These are phyloP conservation scores for Leccinum sublutescens DNA, from an alignment of 768 basidiomycete species.

Conservation along the genomic window DNA sequence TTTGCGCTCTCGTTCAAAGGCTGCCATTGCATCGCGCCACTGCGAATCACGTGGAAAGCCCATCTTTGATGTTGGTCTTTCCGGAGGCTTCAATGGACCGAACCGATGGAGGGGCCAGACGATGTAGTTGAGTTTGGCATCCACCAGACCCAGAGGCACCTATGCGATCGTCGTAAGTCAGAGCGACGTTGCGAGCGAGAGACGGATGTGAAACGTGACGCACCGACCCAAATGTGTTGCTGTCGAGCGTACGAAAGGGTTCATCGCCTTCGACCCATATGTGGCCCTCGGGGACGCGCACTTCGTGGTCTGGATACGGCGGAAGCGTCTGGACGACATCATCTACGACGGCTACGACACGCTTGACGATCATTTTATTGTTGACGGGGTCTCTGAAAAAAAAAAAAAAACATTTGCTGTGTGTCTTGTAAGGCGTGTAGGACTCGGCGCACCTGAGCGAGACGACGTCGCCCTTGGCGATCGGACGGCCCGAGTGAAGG, in stretches of 20 bases:
- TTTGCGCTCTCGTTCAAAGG: conserved; percentile 30
- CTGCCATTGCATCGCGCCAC: conserved; percentile 31
- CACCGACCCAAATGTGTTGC: conserved; percentile 72
- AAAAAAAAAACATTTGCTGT: not conserved
- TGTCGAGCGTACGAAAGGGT: conserved; percentile 55
- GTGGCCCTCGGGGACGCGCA: conserved; percentile 58
- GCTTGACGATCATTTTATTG: conserved; percentile 57
- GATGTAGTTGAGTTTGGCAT: conserved; percentile 49
- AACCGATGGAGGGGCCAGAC: conserved; percentile 52
- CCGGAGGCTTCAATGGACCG: conserved; percentile 34
- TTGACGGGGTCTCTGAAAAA: conserved; percentile 58
- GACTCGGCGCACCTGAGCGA: conserved; percentile 46
- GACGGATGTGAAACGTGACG: conserved; percentile 15
- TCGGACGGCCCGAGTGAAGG: conserved; percentile 35
- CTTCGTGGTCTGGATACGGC: conserved; percentile 56
- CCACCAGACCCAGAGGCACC: conserved; percentile 48
- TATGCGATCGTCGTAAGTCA: not conserved
- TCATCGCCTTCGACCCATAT: conserved; percentile 66
- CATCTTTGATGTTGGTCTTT: conserved; percentile 15
- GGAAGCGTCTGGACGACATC: conserved; percentile 67
- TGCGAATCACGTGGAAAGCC: conserved; percentile 21
- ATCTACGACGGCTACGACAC: conserved; percentile 62
- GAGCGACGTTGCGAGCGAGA: not conserved
- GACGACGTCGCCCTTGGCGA: conserved; percentile 63
- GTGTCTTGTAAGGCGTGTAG: not conserved